A percentile compares a stretch with the other conserved stretches of the same genome.
Evolutionary conservation across 169 alveolate genomes (phyloP).

Genomic region (Plasmodium inui): DNA sequence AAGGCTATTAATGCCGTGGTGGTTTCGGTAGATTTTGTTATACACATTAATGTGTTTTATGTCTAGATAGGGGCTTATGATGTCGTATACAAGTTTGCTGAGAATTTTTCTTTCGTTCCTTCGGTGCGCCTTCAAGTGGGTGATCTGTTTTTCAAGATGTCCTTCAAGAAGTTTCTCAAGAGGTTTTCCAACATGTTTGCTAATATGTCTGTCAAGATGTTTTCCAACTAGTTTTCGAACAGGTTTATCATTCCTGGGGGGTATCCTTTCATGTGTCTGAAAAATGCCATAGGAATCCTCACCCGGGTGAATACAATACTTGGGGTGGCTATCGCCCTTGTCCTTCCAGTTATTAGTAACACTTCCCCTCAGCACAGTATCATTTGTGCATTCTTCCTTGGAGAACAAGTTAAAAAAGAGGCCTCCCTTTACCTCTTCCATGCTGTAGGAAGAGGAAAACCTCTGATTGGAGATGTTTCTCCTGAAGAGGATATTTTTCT

Average conservation of each 20-base stretch:
- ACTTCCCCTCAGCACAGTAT: background rate
- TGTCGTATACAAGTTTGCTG: constrained; percentile 28
- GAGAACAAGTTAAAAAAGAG: background rate
- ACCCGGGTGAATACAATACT: background rate
- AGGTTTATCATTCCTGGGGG: background rate
- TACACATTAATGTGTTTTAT: constrained; percentile 29
- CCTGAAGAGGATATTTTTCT: background rate
- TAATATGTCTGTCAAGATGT: background rate
- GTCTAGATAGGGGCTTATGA: constrained; percentile 48
- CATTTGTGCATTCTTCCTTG: background rate
- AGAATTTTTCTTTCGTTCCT: constrained; percentile 3
- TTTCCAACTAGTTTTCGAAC: background rate
- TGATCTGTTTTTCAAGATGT: background rate
- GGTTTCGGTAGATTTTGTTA: constrained; percentile 20
- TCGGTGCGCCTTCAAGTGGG: background rate
- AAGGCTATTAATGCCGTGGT: constrained; percentile 57
- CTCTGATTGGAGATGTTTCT: background rate
- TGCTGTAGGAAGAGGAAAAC: background rate
- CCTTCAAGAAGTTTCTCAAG: background rate
- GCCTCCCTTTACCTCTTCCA: background rate
- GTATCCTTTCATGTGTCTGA: background rate
- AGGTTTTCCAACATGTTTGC: too few relatives aligned
- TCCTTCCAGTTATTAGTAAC: background rate
- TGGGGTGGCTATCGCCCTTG: background rate
- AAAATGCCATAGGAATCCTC: background rate